Base-by-base conservation (phyloP, 768 basidiomycete species). In the Porphyrellus cyaneotinctus region DNA sequence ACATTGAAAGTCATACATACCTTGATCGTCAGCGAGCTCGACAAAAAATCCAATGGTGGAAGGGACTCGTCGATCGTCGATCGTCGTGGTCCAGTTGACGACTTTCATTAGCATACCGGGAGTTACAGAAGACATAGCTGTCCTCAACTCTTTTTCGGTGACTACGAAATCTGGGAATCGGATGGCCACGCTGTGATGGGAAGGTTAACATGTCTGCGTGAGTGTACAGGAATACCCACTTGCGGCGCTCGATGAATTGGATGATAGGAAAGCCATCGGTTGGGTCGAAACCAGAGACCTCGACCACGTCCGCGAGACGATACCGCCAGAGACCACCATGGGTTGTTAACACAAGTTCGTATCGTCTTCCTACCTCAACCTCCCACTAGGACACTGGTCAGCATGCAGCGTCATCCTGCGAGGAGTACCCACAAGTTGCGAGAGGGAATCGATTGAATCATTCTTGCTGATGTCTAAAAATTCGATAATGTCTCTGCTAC, bases 281-380 rank as follows among this genome's bases (percentile, higher is more conserved):
- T 0, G 59, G 43, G 17, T 59, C 59, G 24, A 65, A 66, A n/a
- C 59, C 61, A 9, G 52, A 30, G 18, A 64, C 47, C 51, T 64
- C 60, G 18, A 65, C 43, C 18, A 64, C 45, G 24, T 64, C 64
- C 0, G 53, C 58, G 6, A 65, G 55, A 32, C 54, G 52, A 49
- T 65, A 62, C 2, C 64, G 61, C 64, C 63, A 64, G 33, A 64
- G 20, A 5, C 64, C 58, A 2, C 57, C 50, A 10, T 9, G 23
- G 2, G 60, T 59, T 1, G 63, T 64, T 6, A 58, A 14, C 20
- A 64, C 52, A 15, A 50, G 7, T 23, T 64, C 64, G 14, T 65
- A 64, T 8, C 11, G 51, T 31, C 33, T 50, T 20, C 58, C 57
- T n/a, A 31, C 2, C 24, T 57, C 36, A 13, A 57, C 43, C 11